A percentile compares a stretch with the other conserved stretches of the same genome.
phyloP scores from a whole-genome alignment of 1,139 yeast species.

The Diutina ranongensis region DNA sequence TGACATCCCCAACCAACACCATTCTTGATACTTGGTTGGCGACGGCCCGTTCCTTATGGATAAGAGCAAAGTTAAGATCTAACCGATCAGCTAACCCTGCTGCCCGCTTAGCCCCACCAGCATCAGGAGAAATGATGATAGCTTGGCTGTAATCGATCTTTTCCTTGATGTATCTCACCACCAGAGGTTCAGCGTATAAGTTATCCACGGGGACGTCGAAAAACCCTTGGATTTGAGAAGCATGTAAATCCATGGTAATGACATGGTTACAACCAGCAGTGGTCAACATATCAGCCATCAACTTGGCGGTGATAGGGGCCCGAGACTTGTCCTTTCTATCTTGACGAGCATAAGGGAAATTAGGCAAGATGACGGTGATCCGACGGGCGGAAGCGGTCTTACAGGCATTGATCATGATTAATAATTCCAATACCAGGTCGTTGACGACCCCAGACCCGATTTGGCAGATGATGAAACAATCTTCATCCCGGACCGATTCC shows the following conservation, averaged over 20 bases:
- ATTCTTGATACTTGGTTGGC: conserved; percentile 69
- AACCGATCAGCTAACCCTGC: conserved; percentile 86
- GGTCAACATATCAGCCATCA: conserved; percentile 75
- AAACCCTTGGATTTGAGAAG: conserved; percentile 78
- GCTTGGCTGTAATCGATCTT: conserved; percentile 44
- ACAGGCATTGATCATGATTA: conserved; percentile 87
- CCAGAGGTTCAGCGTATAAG: conserved; percentile 70
- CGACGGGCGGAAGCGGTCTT: conserved; percentile 90
- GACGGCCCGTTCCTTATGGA: conserved; percentile 89
- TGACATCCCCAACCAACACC: conserved; percentile 88
- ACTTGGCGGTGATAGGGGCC: conserved; percentile 74
- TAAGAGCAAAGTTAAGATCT: conserved; percentile 84
- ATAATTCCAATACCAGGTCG: conserved; percentile 78
- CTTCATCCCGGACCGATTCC: conserved; percentile 87
- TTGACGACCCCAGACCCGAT: conserved; percentile 86
- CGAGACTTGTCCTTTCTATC: conserved; percentile 73
- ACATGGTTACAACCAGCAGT: conserved; percentile 96
- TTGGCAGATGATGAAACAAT: conserved; percentile 67
- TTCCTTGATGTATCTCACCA: conserved; percentile 54
- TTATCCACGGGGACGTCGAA: conserved; percentile 76
- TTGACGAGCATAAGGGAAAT: conserved; percentile 92
- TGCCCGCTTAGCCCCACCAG: conserved; percentile 95
- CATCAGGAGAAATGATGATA: conserved; percentile 75
- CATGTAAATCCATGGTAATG: conserved; percentile 96
- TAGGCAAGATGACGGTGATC: conserved; percentile 89